Percentiles rank a stretch among this genome's conserved stretches.
Conservation (phyloP, 208 protist genomes). For the Trypanosoma avium region DNA sequence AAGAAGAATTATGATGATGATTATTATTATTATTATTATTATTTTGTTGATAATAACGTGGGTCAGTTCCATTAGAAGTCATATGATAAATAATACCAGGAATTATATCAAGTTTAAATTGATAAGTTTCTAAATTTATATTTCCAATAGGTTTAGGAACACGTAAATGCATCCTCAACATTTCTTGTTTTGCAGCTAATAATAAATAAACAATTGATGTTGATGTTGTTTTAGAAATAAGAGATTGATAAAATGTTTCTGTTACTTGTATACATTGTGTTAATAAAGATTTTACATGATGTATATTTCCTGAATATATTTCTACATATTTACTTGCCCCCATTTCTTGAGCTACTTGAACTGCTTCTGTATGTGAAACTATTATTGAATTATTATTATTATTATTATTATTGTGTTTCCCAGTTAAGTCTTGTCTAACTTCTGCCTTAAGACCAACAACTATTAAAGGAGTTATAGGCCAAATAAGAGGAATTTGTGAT, state of each 20-base stretch:
- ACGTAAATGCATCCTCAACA: constrained; percentile 4
- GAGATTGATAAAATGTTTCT: constrained; percentile 17
- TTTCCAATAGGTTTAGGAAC: constrained; percentile 3
- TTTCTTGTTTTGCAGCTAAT: constrained; percentile 14
- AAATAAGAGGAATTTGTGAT: background rate
- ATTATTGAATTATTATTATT: too few relatives aligned
- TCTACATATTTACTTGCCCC: constrained; percentile 49
- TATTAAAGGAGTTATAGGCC: constrained; percentile 29
- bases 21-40: too few relatives aligned
- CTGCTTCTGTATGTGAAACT: constrained; percentile 22
- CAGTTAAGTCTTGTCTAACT: constrained; percentile 5
- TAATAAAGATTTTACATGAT: constrained; percentile 16
- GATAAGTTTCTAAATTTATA: background rate
- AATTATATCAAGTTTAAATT: background rate
- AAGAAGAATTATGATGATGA: background rate
- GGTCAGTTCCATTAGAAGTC: constrained; percentile 3
- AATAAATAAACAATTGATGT: constrained; percentile 22
- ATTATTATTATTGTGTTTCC: background rate
- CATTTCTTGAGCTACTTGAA: constrained; percentile 33
- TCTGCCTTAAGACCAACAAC: constrained; percentile 37
- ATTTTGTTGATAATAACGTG: background rate
- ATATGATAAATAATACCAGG: constrained; percentile 12
- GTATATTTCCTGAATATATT: constrained; percentile 26
- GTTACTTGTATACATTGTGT: constrained; percentile 21
- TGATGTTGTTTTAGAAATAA: constrained; percentile 18